phyloP scores from a whole-genome alignment of 176 grass and related monocot genomes.

The Hsuehochloa calcarea region DNA sequence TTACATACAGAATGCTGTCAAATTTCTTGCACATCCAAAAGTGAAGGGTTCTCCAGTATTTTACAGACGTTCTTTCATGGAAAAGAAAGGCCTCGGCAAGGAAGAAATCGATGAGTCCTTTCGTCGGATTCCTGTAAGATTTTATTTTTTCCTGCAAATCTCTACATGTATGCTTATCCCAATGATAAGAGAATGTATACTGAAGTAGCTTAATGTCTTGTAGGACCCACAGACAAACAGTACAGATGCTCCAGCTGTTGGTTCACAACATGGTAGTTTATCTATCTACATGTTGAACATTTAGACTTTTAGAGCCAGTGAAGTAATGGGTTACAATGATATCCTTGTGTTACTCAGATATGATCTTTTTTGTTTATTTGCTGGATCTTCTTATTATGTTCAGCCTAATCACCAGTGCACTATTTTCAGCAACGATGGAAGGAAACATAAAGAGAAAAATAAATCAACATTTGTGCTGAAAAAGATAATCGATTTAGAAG shows the following conservation, averaged over 20 bases:
- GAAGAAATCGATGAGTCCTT: constrained; percentile 94
- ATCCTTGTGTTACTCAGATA: too few species aligned
- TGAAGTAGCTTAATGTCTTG: constrained; percentile 25
- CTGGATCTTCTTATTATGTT: too few species aligned
- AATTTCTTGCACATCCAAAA: constrained; percentile 87
- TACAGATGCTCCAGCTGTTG: constrained; percentile 33
- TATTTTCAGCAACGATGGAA: too few species aligned
- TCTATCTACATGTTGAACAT: too few species aligned
- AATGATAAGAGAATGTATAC: constrained; percentile 1
- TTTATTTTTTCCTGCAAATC: background rate
- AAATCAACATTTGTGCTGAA: background rate
- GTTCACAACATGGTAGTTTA: constrained; percentile 50
- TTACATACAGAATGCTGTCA: constrained; percentile 80
- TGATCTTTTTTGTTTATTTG: too few species aligned
- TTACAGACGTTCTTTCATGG: constrained; percentile 77
- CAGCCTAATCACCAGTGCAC: too few species aligned
- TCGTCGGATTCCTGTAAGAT: constrained; percentile 70
- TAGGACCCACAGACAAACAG: constrained; percentile 63
- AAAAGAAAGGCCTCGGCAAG: constrained; percentile 78
- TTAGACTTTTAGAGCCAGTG: too few species aligned
- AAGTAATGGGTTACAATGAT: too few species aligned
- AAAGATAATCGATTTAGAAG: background rate
- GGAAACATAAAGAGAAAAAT: background rate
- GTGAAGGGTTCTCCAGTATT: constrained; percentile 68
- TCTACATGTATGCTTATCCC: background rate